Conservation (phyloP, 306 rosid genomes). For the Medicago arabica region DNA sequence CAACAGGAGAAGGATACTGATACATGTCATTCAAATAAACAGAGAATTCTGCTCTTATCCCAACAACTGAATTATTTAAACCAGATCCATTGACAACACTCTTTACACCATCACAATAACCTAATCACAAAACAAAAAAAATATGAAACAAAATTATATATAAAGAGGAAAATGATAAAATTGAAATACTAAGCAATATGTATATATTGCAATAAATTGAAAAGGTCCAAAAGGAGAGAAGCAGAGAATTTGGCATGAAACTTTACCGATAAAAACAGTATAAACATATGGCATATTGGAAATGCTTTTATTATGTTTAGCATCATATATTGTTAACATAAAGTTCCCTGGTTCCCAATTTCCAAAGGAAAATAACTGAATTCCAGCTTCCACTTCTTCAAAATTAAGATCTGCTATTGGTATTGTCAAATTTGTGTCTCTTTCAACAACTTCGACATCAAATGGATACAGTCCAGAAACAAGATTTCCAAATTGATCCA, state of each 20-base stretch:
- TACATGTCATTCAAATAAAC: slow-evolving; percentile 75
- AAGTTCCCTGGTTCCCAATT: slow-evolving; percentile 85
- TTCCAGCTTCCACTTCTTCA: slow-evolving; percentile 67
- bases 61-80: slow-evolving; percentile 72
- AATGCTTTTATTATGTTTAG: slow-evolving; percentile 66
- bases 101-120: slow-evolving; percentile 77
- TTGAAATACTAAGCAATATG: too few species aligned
- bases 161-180: slow-evolving; percentile 7
- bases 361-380: slow-evolving; percentile 78
- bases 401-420: slow-evolving; percentile 79
- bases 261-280: slow-evolving; percentile 68
- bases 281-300: slow-evolving; percentile 77
- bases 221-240: not conserved
- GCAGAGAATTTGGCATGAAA: slow-evolving; percentile 4
- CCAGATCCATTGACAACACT: slow-evolving; percentile 89
- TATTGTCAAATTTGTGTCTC: slow-evolving; percentile 72
- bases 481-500: slow-evolving; percentile 69
- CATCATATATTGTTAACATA: slow-evolving; percentile 66
- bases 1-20: slow-evolving; percentile 76
- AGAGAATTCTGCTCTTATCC: slow-evolving; percentile 54
- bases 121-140: slow-evolving; percentile 46
- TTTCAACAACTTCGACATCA: slow-evolving; percentile 80
- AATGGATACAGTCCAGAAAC: slow-evolving; percentile 78
- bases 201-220: too few species aligned
- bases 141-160: too few species aligned